Evolutionary conservation across 495 filamentous ascomycete genomes (phyloP).

Genomic region (Talaromyces stipitatus): DNA sequence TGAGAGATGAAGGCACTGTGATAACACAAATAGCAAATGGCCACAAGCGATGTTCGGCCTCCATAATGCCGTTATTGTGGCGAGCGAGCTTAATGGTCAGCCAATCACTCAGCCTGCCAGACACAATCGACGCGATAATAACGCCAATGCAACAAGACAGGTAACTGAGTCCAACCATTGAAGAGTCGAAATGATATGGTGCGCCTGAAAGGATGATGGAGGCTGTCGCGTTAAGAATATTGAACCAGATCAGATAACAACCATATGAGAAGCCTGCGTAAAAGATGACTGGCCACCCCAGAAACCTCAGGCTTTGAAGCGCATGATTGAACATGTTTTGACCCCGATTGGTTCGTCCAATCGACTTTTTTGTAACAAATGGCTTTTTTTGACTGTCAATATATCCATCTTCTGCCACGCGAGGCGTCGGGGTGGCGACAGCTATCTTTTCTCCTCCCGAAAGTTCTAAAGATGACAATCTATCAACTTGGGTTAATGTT

Average conservation of each 20-base stretch:
- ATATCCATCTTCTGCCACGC: too few relatives aligned
- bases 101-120: slow-evolving; percentile 49
- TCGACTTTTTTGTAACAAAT: slow-evolving; percentile 47
- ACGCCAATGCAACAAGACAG: slow-evolving; percentile 51
- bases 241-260: slow-evolving; percentile 56
- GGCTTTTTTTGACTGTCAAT: slow-evolving; percentile 31
- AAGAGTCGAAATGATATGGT: slow-evolving; percentile 52
- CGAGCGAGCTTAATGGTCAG: slow-evolving; percentile 50
- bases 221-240: slow-evolving; percentile 58
- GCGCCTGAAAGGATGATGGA: slow-evolving; percentile 49
- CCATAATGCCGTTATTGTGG: slow-evolving; percentile 54
- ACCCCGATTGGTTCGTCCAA: slow-evolving; percentile 37
- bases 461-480: too few relatives aligned
- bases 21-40: slow-evolving; percentile 47
- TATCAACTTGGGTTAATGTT: too few relatives aligned
- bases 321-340: slow-evolving; percentile 40
- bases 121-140: slow-evolving; percentile 39
- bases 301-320: slow-evolving; percentile 31
- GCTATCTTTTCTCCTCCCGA: too few relatives aligned
- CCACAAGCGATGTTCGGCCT: slow-evolving; percentile 58
- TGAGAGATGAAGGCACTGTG: slow-evolving; percentile 45
- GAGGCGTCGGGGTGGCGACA: too few relatives aligned
- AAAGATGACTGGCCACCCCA: slow-evolving; percentile 55
- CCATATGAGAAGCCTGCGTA: slow-evolving; percentile 63
- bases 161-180: slow-evolving; percentile 56